These are phyloP conservation scores for Gaultheria prostrata DNA, from an alignment of 148 eudicot species.

Conservation along the genomic window DNA sequence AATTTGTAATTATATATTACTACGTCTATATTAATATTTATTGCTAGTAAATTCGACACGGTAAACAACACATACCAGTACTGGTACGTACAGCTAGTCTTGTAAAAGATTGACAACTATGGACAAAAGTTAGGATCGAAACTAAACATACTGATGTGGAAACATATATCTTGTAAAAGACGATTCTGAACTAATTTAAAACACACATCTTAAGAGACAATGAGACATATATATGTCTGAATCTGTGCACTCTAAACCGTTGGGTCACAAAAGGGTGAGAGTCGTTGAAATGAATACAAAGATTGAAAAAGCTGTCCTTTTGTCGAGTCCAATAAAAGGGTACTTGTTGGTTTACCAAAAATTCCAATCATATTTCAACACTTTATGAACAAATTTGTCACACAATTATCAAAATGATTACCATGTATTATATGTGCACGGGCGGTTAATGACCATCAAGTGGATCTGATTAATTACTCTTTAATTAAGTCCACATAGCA, in stretches of 20 bases:
- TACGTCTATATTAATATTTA: too few species aligned
- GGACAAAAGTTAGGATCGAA: too few species aligned
- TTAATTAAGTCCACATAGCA: conserved; percentile 6
- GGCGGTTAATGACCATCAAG: conserved; percentile 2
- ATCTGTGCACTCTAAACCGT: neutral
- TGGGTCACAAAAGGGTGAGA: neutral
- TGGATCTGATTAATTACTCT: neutral
- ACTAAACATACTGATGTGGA: neutral
- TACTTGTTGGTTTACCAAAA: conserved; percentile 5
- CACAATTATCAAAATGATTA: conserved; percentile 5
- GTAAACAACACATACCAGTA: too few species aligned
- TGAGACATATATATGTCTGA: too few species aligned
- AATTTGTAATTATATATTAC: too few species aligned
- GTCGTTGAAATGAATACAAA: neutral
- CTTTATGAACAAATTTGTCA: neutral
- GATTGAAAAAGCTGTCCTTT: conserved; percentile 1
- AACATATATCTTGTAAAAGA: neutral
- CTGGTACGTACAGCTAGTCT: too few species aligned
- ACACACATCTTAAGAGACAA: neutral
- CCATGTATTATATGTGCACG: conserved; percentile 12
- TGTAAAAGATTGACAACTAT: too few species aligned
- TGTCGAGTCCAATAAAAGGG: neutral
- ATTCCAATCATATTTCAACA: neutral
- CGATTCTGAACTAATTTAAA: neutral
- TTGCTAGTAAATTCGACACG: too few species aligned